Evolutionary conservation across 2,329 filamentous ascomycete genomes (phyloP), one percentile per base, ranked within the genome.

Genomic region (Epichloe elymi): DNA sequence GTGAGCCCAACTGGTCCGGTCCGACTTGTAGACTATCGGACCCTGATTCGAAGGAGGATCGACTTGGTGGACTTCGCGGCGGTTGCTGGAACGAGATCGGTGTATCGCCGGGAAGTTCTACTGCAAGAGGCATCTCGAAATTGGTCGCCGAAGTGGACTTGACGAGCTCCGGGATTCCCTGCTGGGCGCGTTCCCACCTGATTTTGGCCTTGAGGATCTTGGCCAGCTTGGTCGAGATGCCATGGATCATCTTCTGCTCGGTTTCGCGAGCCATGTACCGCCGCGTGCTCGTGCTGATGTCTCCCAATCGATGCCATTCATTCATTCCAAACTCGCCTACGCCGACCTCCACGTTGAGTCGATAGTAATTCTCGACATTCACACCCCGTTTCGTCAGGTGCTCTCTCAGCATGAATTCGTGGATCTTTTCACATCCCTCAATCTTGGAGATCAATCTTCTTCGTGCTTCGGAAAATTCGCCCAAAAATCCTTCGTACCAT

Each of bases 281-380:
- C 58, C 87, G 79, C 0, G 93, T 98, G 63, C 85, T 85, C 14
- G 88, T 96, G 70, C 88, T 95, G 69, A 98, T 97, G 49, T 96
- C 91, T 26, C 87, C 85, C n/a, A 97, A 72, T 3, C 90, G 81
- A 60, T 88, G 80, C 93, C 93, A 98, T 65, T 97, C 93, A 63
- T 97, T 98, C 89, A 98, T 97, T 48, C 87, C 91, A 65, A 96
- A 97, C 63, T 97, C 93, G 49, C 91, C 90, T 3, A 97, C 90
- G 1, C 91, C 93, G 15, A 95, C 83, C 63, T 97, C 90, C 40
- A 97, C 93, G 57, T 98, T 98, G n/a, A 97, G 74, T 7, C 93
- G 85, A 65, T 89, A 95, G 70, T 98, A 98, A 65, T 94, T 88
- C 53, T 96, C 90, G 48, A 80, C 78, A 59, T 86, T 90, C 53